Conservation (phyloP, 352 stramenopile genomes). For the Phytopythium oedochilum region DNA sequence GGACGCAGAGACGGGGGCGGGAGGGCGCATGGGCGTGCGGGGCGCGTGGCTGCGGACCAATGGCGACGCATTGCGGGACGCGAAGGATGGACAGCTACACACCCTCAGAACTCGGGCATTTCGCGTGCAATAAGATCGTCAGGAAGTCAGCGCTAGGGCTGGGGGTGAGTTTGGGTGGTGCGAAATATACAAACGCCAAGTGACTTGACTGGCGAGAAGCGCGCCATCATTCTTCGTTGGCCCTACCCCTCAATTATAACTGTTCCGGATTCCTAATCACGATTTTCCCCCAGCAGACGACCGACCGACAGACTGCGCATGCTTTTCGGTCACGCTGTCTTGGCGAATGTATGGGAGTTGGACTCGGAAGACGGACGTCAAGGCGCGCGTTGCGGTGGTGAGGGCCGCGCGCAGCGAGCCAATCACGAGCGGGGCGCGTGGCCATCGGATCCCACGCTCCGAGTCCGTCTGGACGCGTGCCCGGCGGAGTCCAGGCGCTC, state of each 20-base stretch:
- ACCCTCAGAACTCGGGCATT: too few relatives aligned
- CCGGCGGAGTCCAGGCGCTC: neutral
- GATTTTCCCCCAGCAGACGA: neutral
- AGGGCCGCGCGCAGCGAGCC: neutral
- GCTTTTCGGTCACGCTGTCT: neutral
- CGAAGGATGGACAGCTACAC: too few relatives aligned
- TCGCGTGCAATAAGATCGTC: too few relatives aligned
- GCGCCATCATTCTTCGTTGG: neutral
- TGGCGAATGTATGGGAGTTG: neutral
- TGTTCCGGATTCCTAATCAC: neutral
- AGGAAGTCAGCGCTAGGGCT: too few relatives aligned
- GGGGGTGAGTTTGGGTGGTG: too few relatives aligned
- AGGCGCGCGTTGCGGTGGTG: conserved; percentile 1
- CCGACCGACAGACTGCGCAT: too few relatives aligned
- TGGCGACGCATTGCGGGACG: neutral
- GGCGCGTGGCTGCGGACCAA: conserved; percentile 3
- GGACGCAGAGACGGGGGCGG: neutral
- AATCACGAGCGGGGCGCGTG: neutral
- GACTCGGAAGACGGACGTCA: too few relatives aligned
- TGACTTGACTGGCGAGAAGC: neutral
- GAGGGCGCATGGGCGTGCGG: neutral
- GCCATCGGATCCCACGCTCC: neutral
- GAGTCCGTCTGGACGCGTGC: neutral
- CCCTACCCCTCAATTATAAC: neutral
- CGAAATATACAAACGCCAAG: neutral